Base-by-base conservation (phyloP, 1,139 yeast species). In the Saccharomyces hybrid region DNA sequence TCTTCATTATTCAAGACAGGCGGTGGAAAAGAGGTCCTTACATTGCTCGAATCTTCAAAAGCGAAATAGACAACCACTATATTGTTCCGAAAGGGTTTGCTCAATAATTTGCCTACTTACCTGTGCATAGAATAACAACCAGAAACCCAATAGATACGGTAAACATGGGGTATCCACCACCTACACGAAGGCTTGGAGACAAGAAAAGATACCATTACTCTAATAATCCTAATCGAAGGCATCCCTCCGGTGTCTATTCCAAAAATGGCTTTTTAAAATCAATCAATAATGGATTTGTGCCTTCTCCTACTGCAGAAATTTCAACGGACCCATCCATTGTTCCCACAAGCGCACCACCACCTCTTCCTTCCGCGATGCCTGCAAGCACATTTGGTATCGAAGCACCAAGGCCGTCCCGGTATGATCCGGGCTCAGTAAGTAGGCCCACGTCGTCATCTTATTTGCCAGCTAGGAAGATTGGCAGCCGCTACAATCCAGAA, bases 161-260 rank as follows among this genome's bases (percentile, higher is more conserved):
- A n/a, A n/a, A n/a, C 48, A 60, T 60, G 63, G 63, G 56, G 23
- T 59, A 60, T 52, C 63, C 63, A 16, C 63, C 66, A 14, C 59
- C 62, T 38, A 58, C 69, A 28, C 64, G 66, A 44, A 57, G 68
- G 38, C 49, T 63, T 49, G 58, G 63, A 46, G 69, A 65, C 41
- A 65, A 66, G 58, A 66, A 65, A 58, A 58, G 69, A 50, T 66
- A 66, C 52, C 66, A 65, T 50, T 67, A 66, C 50, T 58, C 62
- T 13, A 62, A 61, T 51, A 65, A 62, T 51, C 62, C 68, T 19
- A 59, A 59, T 46, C 58, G 63, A 47, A 58, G 67, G 52, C 61
- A 60, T 46, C 42, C 57, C 14, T 50, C 60, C 34, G 26, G 47
- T 42, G 19, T 51, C 26, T 44, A 29, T 19, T 34, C 49, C 5